Percentiles rank a stretch among this genome's conserved stretches.
phyloP scores from a whole-genome alignment of 345 rosid species.

The Iberis pinnata region DNA sequence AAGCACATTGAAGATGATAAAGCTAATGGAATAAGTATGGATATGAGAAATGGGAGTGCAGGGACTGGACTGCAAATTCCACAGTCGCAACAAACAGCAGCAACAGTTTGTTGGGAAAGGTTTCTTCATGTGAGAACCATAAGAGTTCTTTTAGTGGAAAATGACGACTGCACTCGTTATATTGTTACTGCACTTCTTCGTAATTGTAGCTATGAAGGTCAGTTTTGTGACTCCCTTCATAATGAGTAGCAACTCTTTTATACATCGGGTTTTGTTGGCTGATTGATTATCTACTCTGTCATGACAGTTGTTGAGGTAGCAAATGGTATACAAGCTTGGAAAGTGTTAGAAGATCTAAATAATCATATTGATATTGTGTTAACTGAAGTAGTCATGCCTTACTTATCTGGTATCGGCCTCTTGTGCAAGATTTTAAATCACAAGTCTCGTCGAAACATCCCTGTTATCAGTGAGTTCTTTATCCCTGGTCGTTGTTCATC shows the following conservation, averaged over 20 bases:
- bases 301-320: slow-evolving; percentile 55
- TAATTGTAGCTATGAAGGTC: slow-evolving; percentile 79
- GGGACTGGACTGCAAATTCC: slow-evolving; percentile 36
- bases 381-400: slow-evolving; percentile 77
- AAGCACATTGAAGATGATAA: slow-evolving; percentile 28
- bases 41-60: slow-evolving; percentile 36
- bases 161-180: slow-evolving; percentile 76
- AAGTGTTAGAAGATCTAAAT: slow-evolving; percentile 50
- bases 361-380: slow-evolving; percentile 68
- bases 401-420: slow-evolving; percentile 65
- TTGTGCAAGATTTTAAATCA: slow-evolving; percentile 71
- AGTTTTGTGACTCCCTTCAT: too few species aligned
- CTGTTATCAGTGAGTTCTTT: slow-evolving; percentile 63
- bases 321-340: slow-evolving; percentile 80
- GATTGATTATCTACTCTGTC: background rate
- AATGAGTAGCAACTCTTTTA: too few species aligned
- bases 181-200: slow-evolving; percentile 74
- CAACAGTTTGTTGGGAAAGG: slow-evolving; percentile 61
- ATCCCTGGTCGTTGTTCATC: slow-evolving; percentile 7
- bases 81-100: slow-evolving; percentile 41
- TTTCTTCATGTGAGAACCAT: slow-evolving; percentile 61
- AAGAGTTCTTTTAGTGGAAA: slow-evolving; percentile 69
- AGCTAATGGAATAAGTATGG: slow-evolving; percentile 27
- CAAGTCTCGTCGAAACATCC: slow-evolving; percentile 57
- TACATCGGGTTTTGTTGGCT: background rate